A percentile compares a stretch with the other conserved stretches of the same genome.
Evolutionary conservation across 768 basidiomycete species (phyloP).

Genomic region (Mycena epipterygia): DNA sequence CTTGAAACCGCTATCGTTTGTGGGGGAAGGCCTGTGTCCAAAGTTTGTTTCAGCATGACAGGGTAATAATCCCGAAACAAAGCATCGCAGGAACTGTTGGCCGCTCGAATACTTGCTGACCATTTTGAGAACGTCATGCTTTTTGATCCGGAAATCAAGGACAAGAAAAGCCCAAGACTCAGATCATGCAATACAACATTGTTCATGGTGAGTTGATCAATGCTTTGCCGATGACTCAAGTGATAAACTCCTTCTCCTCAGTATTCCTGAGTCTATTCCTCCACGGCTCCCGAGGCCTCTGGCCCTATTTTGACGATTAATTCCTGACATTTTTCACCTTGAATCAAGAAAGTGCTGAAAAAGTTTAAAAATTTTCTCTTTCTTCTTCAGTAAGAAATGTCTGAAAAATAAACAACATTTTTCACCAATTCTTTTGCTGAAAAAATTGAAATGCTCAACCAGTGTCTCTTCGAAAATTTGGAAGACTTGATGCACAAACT

Average conservation of each 20-base stretch:
- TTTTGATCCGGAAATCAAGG: constrained; percentile 42
- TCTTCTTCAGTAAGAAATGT: no score
- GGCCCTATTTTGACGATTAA: constrained; percentile 42
- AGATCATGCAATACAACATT: constrained; percentile 38
- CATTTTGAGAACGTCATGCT: constrained; percentile 46
- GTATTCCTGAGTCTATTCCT: constrained; percentile 30
- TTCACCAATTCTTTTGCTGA: no score
- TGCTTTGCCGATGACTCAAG: not conserved
- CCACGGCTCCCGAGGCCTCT: constrained; percentile 36
- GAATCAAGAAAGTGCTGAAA: no score
- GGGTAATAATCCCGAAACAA: not conserved
- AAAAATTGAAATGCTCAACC: no score
- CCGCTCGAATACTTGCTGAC: constrained; percentile 42
- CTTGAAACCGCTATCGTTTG: constrained; percentile 39
- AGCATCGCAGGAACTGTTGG: constrained; percentile 44
- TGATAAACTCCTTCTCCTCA: not conserved
- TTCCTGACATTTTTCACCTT: no score
- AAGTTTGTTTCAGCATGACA: not conserved
- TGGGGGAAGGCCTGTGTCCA: constrained; percentile 40
- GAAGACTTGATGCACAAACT: no score
- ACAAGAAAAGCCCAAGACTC: constrained; percentile 22
- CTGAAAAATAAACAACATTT: no score
- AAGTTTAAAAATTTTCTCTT: no score
- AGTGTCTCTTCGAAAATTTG: no score
- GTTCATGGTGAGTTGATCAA: constrained; percentile 25